Percentiles rank a stretch among this genome's conserved stretches.
Conservation (phyloP, 148 eudicot genomes). For the Euryodendron excelsum region DNA sequence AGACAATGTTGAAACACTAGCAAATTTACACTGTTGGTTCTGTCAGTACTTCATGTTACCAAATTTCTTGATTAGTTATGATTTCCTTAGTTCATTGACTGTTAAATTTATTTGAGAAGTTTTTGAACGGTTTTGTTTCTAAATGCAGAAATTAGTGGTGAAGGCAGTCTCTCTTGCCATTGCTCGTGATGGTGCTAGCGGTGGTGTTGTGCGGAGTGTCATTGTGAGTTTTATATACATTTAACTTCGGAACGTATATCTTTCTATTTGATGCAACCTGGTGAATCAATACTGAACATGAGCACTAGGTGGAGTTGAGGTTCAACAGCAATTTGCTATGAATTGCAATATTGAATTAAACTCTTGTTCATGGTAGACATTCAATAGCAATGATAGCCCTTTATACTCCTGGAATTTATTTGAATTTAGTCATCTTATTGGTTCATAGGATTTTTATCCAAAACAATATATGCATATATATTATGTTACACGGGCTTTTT, state of each 20-base stretch:
- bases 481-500: not conserved
- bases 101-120: not conserved
- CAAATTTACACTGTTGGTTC: not conserved
- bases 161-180: slow-evolving; percentile 96
- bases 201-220: slow-evolving; percentile 92
- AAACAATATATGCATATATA: not conserved
- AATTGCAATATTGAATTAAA: not conserved
- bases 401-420: not conserved
- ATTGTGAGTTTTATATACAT: slow-evolving; percentile 43
- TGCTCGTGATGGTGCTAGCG: slow-evolving; percentile 98
- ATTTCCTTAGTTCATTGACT: not conserved
- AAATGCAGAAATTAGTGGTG: slow-evolving; percentile 75
- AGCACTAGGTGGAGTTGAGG: not conserved
- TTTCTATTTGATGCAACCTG: not conserved
- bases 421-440: not conserved
- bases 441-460: not conserved
- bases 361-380: not conserved
- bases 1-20: not conserved
- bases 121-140: not conserved
- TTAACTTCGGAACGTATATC: not conserved
- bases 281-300: not conserved
- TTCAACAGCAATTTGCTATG: not conserved
- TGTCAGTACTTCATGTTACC: not conserved
- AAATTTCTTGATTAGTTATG: not conserved
- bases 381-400: too few species aligned